Evolutionary conservation across 176 grass and related monocot species (phyloP).

Genomic region (Bothriochloa decipiens): DNA sequence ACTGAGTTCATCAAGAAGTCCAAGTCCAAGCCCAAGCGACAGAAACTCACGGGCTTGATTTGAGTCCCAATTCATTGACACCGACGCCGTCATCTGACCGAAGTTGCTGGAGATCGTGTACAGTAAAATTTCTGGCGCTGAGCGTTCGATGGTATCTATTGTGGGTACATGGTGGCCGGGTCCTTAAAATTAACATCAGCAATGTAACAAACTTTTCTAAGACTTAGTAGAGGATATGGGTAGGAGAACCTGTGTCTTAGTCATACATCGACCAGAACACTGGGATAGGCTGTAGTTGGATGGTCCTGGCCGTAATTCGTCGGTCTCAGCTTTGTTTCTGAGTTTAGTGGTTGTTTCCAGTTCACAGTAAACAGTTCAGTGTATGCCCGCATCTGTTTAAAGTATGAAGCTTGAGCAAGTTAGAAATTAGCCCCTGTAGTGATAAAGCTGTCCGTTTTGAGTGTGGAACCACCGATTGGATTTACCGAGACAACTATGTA

Average conservation of each 20-base stretch:
- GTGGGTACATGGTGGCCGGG: constrained; percentile 43
- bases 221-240: constrained; percentile 28
- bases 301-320: constrained; percentile 30
- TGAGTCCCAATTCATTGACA: constrained; percentile 50
- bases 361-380: constrained; percentile 27
- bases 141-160: constrained; percentile 54
- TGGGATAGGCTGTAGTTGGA: constrained; percentile 41
- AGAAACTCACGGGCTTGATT: constrained; percentile 39
- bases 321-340: neutral
- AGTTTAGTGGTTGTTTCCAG: constrained; percentile 25
- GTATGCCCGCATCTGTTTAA: constrained; percentile 22
- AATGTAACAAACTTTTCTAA: constrained; percentile 43
- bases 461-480: neutral
- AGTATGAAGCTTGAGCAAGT: constrained; percentile 4
- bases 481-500: neutral
- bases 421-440: neutral
- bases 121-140: constrained; percentile 72
- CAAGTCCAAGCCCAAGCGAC: constrained; percentile 65
- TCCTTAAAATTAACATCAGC: constrained; percentile 36
- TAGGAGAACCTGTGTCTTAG: constrained; percentile 14
- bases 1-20: constrained; percentile 65
- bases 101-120: constrained; percentile 71
- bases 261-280: constrained; percentile 32
- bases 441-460: neutral
- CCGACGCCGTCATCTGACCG: constrained; percentile 53